Percentiles rank a stretch among this genome's conserved stretches.
phyloP scores from a whole-genome alignment of 2,329 filamentous ascomycete species.

The Stromatinia cepivora region DNA sequence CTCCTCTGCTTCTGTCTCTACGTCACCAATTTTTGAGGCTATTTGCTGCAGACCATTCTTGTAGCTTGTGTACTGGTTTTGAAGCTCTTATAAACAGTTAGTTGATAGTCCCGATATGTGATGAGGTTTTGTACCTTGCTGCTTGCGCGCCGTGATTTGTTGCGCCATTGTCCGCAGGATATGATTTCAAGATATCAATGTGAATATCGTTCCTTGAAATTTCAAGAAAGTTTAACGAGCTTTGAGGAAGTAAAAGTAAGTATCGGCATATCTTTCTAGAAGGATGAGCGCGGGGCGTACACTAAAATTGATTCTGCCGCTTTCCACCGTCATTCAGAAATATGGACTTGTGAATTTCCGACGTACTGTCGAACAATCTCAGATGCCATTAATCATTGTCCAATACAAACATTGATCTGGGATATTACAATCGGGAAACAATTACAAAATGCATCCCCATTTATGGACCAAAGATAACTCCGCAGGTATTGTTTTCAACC shows the following conservation, averaged over 20 bases:
- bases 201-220: neutral
- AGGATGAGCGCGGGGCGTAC: conserved; percentile 4
- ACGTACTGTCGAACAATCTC: neutral
- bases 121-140: conserved; percentile 38
- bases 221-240: neutral
- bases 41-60: conserved; percentile 83
- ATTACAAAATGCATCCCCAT: conserved; percentile 85
- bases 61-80: conserved; percentile 76
- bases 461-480: conserved; percentile 86
- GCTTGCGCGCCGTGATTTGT: conserved; percentile 41
- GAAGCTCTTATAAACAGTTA: conserved; percentile 60
- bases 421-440: conserved; percentile 7
- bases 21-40: conserved; percentile 93
- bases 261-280: neutral
- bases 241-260: neutral
- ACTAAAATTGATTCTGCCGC: conserved; percentile 19
- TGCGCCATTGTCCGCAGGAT: conserved; percentile 35
- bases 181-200: neutral
- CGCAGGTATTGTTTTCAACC: conserved; percentile 57
- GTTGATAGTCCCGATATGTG: conserved; percentile 19
- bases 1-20: conserved; percentile 95
- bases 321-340: conserved; percentile 18
- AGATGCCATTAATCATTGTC: conserved; percentile 10
- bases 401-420: neutral
- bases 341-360: conserved; percentile 16